phyloP scores from a whole-genome alignment of 805 yeast species.

The Metschnikowia drakensbergensis region DNA sequence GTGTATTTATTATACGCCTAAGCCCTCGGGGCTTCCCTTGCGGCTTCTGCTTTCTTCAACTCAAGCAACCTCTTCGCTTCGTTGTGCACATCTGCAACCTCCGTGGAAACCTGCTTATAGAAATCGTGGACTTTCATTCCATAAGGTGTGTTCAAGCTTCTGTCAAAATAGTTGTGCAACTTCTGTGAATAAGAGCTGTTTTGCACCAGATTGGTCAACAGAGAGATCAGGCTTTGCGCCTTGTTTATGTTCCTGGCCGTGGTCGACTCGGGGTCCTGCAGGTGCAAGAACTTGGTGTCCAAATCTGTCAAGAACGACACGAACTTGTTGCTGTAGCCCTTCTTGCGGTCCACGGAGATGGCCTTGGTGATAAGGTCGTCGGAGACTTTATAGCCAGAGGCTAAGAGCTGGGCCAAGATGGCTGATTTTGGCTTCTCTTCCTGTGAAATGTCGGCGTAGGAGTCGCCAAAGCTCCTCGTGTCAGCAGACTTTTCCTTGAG shows the following conservation, averaged over 20 bases:
- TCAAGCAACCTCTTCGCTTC: constrained; percentile 73
- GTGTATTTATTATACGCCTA: background rate
- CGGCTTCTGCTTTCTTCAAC: constrained; percentile 31
- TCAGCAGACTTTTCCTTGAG: constrained; percentile 20
- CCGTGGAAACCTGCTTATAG: constrained; percentile 53
- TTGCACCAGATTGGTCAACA: constrained; percentile 36
- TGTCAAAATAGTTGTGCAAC: constrained; percentile 44
- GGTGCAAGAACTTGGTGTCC: constrained; percentile 56
- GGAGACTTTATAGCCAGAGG: constrained; percentile 67
- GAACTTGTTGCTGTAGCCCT: constrained; percentile 59
- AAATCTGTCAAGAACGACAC: constrained; percentile 49
- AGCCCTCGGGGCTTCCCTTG: background rate
- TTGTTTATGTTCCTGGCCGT: constrained; percentile 30
- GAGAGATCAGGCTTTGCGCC: constrained; percentile 25
- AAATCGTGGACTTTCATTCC: constrained; percentile 62
- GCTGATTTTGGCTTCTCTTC: constrained; percentile 76
- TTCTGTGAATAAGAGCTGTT: constrained; percentile 31
- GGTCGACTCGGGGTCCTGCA: constrained; percentile 49
- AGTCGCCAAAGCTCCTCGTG: constrained; percentile 27
- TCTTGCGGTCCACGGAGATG: constrained; percentile 57
- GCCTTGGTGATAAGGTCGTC: constrained; percentile 61
- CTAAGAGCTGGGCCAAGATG: constrained; percentile 69
- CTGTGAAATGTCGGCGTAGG: constrained; percentile 54
- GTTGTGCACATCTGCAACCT: constrained; percentile 60
- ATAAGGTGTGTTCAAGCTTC: constrained; percentile 41